Percentiles rank a stretch among this genome's conserved stretches.
phyloP scores from a whole-genome alignment of 352 stramenopile species.

The Pythium phragmitis region DNA sequence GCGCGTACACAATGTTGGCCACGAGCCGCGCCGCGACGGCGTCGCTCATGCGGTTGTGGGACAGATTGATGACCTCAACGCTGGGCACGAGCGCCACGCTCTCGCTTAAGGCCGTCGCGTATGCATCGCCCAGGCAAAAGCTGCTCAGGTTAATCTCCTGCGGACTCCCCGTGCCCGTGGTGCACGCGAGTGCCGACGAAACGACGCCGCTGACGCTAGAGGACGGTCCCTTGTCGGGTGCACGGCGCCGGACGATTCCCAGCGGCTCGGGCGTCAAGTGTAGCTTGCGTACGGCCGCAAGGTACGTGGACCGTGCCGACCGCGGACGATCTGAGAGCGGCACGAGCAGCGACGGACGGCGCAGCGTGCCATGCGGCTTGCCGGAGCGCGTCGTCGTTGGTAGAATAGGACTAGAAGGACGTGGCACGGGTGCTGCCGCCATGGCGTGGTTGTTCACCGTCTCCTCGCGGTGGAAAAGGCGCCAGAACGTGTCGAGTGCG shows the following conservation, averaged over 20 bases:
- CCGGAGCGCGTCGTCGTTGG: background rate
- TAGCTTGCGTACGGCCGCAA: conserved; percentile 57
- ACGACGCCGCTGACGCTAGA: conserved; percentile 30
- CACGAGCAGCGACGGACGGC: conserved; percentile 14
- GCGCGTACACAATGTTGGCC: conserved; percentile 26
- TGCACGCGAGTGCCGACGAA: conserved; percentile 33
- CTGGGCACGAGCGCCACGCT: conserved; percentile 61
- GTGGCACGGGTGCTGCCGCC: conserved; percentile 8
- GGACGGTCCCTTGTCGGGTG: conserved; percentile 44
- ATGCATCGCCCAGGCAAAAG: conserved; percentile 66
- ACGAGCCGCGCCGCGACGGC: conserved; percentile 54
- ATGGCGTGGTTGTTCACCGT: conserved; percentile 49
- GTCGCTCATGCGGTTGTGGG: conserved; percentile 72
- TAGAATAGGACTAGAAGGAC: background rate
- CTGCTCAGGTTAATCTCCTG: conserved; percentile 74
- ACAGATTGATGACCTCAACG: conserved; percentile 68
- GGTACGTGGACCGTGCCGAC: conserved; percentile 61
- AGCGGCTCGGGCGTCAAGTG: conserved; percentile 60
- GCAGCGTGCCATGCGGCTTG: background rate
- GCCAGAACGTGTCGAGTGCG: conserved; percentile 65
- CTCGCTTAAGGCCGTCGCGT: conserved; percentile 56
- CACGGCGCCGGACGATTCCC: conserved; percentile 56
- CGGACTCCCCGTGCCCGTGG: conserved; percentile 34
- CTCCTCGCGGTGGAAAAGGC: conserved; percentile 70
- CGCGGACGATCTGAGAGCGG: conserved; percentile 34